Conservation (phyloP, 495 filamentous ascomycete species). For the Melanomma pulvis-pyrius region DNA sequence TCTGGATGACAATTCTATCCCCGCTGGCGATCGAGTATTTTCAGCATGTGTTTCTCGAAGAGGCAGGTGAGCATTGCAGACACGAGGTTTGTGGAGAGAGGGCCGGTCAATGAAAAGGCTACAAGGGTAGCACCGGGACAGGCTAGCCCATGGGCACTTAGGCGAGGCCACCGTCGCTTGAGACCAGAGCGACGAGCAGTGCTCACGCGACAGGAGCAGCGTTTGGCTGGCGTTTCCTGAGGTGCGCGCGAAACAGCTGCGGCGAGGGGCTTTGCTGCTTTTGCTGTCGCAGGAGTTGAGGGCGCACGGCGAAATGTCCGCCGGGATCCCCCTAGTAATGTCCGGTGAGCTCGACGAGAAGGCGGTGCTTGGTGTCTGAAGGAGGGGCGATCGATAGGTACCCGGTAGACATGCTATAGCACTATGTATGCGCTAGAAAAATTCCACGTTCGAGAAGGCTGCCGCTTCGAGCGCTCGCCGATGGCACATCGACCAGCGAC, state of each 20-base stretch:
- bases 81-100: background rate
- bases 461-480: background rate
- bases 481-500: background rate
- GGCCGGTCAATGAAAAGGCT: background rate
- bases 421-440: constrained; percentile 12
- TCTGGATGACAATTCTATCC: background rate
- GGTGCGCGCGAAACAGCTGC: background rate
- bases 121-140: background rate
- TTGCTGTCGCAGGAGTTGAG: background rate
- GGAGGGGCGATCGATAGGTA: background rate
- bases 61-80: background rate
- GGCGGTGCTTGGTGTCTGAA: background rate
- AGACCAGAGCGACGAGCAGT: too few relatives aligned
- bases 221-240: too few relatives aligned
- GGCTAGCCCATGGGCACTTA: background rate
- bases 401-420: background rate
- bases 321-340: background rate
- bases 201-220: too few relatives aligned
- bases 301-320: background rate
- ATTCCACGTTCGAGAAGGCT: constrained; percentile 13
- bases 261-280: background rate
- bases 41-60: background rate
- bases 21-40: background rate
- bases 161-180: background rate
- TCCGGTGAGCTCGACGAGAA: background rate